Evolutionary conservation across 495 filamentous ascomycete genomes (phyloP), one percentile per base, ranked within the genome.

Genomic region (Penicillium alfredii): DNA sequence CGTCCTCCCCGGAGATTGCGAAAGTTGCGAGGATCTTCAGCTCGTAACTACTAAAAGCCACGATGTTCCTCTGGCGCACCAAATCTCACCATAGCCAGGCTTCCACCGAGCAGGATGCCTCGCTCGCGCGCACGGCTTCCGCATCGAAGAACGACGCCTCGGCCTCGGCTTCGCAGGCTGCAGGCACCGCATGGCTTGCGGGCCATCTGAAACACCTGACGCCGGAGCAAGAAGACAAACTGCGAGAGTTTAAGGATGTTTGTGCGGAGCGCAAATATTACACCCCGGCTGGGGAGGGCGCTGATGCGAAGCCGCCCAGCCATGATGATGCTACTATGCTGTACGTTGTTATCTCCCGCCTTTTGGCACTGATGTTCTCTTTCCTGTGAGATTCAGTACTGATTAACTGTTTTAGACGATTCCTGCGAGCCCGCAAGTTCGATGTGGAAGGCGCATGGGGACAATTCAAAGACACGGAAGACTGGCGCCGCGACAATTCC

Each of bases 381-480:
- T n/a, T n/a, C n/a, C n/a, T n/a, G n/a, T n/a, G n/a, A n/a, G n/a
- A n/a, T n/a, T n/a, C n/a, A n/a, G n/a, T n/a, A n/a, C n/a, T 16
- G 8, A n/a, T 5, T 6, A 28, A 6, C 11, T 23, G n/a, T 6
- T 14, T 10, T 57, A 89, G 84, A 42, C 84, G 86, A 9, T 92
- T 80, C 56, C 71, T 93, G 14, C 81, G 86, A 48, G 86, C 86
- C 7, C 78, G 86, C 23, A 79, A 69, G 46, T 93, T 86, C 64
- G 66, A 79, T 31, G 70, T 81, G 4, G 61, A 72, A 35, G 83
- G 85, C 30, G 88, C 88, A 1, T 86, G 81, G 60, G 70, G 58
- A 33, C 88, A 94, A 56, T 95, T 94, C 62, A 80, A 81, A 51
- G 86, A 88, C 34, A 93, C 88, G 0, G 87, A 94, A 61, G 77